These are phyloP conservation scores for Tolypocladium album DNA, from an alignment of 2,329 filamentous ascomycete genomes.

Conservation along the genomic window DNA sequence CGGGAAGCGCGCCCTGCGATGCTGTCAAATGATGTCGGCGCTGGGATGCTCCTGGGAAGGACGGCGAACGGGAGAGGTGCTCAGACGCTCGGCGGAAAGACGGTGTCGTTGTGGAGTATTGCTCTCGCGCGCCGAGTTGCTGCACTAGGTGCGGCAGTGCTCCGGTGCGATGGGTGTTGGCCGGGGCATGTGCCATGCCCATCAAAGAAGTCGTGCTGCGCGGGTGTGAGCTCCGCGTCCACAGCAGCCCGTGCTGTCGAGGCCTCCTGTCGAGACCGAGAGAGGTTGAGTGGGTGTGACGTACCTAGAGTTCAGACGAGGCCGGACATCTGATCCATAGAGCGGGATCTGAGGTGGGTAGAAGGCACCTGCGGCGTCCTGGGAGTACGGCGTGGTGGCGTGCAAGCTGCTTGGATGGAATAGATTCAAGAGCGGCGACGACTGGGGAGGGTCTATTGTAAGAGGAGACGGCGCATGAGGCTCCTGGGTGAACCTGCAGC, in stretches of 20 bases:
- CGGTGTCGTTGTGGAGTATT: conserved; percentile 41
- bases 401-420: conserved; percentile 39
- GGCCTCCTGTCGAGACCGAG: background rate
- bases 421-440: conserved; percentile 38
- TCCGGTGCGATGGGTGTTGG: conserved; percentile 28
- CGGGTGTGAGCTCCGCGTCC: conserved; percentile 5
- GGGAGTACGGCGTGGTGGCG: conserved; percentile 34
- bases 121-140: conserved; percentile 39
- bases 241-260: background rate
- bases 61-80: conserved; percentile 39
- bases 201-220: conserved; percentile 37
- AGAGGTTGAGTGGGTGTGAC: conserved; percentile 14
- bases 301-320: conserved; percentile 45
- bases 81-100: conserved; percentile 38
- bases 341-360: conserved; percentile 34
- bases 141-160: conserved; percentile 39
- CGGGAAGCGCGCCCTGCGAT: conserved; percentile 36
- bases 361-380: conserved; percentile 39
- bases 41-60: conserved; percentile 32
- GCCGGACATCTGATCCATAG: conserved; percentile 39
- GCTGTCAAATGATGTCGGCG: conserved; percentile 44
- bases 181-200: conserved; percentile 49
- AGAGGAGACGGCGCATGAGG: conserved; percentile 36
- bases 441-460: conserved; percentile 42
- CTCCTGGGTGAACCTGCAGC: conserved; percentile 43